A percentile compares a stretch with the other conserved stretches of the same genome.
Conservation (phyloP, 441 rosid species). For the Erysimum pusillum region DNA sequence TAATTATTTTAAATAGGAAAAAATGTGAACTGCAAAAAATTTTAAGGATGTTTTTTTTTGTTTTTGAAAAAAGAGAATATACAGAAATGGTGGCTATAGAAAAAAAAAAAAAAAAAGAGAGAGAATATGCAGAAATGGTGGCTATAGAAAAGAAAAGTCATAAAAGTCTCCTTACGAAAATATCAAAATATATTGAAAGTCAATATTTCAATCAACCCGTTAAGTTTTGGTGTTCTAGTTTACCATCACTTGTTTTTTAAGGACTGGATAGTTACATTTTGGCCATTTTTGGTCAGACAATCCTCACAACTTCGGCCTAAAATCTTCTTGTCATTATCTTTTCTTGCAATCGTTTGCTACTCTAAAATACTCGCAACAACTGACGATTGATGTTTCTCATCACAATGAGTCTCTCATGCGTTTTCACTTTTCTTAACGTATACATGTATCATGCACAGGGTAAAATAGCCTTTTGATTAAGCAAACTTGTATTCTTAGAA, state of each 20-base stretch:
- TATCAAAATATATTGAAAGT: conserved; percentile 3
- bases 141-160: conserved; percentile 37
- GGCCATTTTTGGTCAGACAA: conserved; percentile 17
- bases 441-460: not conserved
- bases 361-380: conserved; percentile 1
- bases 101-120: conserved; percentile 18
- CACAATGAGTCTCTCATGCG: not conserved
- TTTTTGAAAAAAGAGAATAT: not conserved
- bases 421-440: not conserved
- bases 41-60: not conserved
- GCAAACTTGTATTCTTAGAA: not conserved
- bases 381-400: not conserved
- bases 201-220: conserved; percentile 6
- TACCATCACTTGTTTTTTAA: conserved; percentile 19
- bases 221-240: conserved; percentile 23
- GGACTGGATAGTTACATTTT: conserved; percentile 2
- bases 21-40: not conserved
- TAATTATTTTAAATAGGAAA: not conserved
- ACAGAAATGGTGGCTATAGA: not conserved
- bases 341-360: not conserved
- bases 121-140: not conserved
- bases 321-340: not conserved
- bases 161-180: conserved; percentile 28
- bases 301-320: not conserved
- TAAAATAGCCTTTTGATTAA: not conserved